These are phyloP conservation scores for Graphium sp. DNA, from an alignment of 2,329 filamentous ascomycete genomes.

Conservation along the genomic window DNA sequence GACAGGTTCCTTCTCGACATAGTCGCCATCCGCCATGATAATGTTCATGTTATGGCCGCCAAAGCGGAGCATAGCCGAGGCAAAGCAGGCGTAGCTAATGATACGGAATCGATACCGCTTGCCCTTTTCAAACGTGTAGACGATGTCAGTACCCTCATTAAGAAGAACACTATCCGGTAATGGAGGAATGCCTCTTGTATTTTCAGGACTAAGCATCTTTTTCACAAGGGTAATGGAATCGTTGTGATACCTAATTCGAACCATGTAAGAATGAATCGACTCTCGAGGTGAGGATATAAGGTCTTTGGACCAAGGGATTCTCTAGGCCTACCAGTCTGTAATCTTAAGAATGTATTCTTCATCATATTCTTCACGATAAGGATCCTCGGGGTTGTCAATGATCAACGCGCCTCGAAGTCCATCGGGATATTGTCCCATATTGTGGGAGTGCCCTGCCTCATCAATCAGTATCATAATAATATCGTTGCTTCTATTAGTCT, in stretches of 20 bases:
- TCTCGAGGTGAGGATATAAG: neutral
- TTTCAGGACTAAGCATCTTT: constrained; percentile 20
- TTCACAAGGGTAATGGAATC: constrained; percentile 18
- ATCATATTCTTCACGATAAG: constrained; percentile 34
- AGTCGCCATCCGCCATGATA: constrained; percentile 24
- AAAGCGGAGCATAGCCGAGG: constrained; percentile 24
- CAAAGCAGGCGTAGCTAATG: constrained; percentile 26
- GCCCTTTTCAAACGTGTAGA: constrained; percentile 17
- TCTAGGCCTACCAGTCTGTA: constrained; percentile 19
- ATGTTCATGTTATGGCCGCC: constrained; percentile 24
- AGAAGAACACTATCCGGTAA: constrained; percentile 21
- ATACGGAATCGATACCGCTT: constrained; percentile 29
- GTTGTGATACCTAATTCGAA: constrained; percentile 27
- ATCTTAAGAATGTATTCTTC: constrained; percentile 33
- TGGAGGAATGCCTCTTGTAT: constrained; percentile 21
- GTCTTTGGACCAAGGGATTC: neutral
- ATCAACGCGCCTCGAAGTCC: constrained; percentile 47
- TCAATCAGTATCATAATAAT: neutral
- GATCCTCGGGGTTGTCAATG: constrained; percentile 37
- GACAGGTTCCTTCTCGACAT: constrained; percentile 16
- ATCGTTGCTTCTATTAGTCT: no score
- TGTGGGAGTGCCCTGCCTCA: constrained; percentile 48
- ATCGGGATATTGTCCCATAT: constrained; percentile 48
- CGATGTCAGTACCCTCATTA: constrained; percentile 20
- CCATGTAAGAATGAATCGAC: constrained; percentile 22